These are phyloP conservation scores for Neurospora discreta DNA, from an alignment of 495 filamentous ascomycete species.

Conservation along the genomic window DNA sequence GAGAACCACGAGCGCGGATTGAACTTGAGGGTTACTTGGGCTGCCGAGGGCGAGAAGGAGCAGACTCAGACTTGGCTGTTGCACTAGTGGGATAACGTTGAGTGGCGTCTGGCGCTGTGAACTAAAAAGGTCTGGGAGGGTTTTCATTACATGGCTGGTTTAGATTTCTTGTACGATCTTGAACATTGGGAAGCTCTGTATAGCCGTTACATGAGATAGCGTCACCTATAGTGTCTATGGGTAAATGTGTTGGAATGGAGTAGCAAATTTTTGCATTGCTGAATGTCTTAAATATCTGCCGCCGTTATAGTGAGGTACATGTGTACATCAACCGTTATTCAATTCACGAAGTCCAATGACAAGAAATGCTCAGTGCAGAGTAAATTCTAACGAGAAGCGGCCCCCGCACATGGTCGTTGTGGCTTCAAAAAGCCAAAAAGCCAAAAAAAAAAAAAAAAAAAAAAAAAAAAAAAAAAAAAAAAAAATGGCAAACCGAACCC, in stretches of 20 bases:
- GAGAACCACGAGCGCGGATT: slow-evolving; percentile 39
- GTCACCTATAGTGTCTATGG: background rate
- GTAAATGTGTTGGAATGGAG: background rate
- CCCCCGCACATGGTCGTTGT: background rate
- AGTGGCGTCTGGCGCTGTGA: background rate
- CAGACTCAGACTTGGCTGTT: slow-evolving; percentile 35
- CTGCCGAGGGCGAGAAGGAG: slow-evolving; percentile 17
- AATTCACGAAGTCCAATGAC: background rate
- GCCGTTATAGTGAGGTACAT: background rate
- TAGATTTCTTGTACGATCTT: background rate
- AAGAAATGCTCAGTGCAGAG: background rate
- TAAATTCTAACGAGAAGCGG: background rate
- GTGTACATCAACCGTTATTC: background rate
- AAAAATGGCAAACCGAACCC: too few species aligned
- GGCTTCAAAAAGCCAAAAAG: background rate
- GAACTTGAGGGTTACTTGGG: slow-evolving; percentile 34
- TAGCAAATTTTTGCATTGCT: background rate
- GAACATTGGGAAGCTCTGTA: background rate
- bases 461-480: too few species aligned
- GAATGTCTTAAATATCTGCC: background rate
- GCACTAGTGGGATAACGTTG: slow-evolving; percentile 12
- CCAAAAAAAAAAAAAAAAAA: too few species aligned
- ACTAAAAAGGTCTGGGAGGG: background rate
- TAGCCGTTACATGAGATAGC: background rate
- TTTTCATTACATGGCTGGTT: background rate